These are phyloP conservation scores for Colletotrichum sp. DNA, from an alignment of 2,329 filamentous ascomycete species.

Conservation along the genomic window DNA sequence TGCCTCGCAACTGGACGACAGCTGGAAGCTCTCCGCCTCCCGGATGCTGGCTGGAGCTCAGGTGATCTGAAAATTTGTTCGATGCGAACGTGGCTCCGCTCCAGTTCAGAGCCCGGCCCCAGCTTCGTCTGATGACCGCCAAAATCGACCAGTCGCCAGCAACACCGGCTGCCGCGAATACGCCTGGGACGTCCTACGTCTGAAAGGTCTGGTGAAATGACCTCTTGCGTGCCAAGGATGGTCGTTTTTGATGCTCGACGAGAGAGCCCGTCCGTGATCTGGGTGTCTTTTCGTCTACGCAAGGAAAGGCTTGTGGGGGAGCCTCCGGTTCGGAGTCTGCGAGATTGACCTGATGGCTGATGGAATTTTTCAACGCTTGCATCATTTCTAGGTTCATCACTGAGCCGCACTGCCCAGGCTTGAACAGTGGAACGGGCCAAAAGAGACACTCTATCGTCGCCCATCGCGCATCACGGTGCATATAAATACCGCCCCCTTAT, in stretches of 20 bases:
- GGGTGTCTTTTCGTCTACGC: not conserved
- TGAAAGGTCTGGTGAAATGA: slow-evolving; percentile 9
- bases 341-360: slow-evolving; percentile 11
- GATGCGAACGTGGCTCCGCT: slow-evolving; percentile 19
- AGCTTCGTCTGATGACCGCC: slow-evolving; percentile 18
- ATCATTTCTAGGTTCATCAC: not conserved
- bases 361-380: not conserved
- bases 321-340: slow-evolving; percentile 7
- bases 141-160: slow-evolving; percentile 15
- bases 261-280: not conserved
- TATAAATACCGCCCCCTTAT: not conserved
- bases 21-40: slow-evolving; percentile 13
- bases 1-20: slow-evolving; percentile 14
- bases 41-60: slow-evolving; percentile 16
- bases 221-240: slow-evolving; percentile 4
- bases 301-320: slow-evolving; percentile 8
- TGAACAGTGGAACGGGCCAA: not conserved
- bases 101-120: slow-evolving; percentile 10
- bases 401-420: not conserved
- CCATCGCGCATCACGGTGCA: slow-evolving; percentile 3
- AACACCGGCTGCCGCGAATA: slow-evolving; percentile 1
- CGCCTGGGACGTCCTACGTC: slow-evolving; percentile 8
- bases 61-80: slow-evolving; percentile 20
- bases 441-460: not conserved
- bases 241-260: not conserved